Percentiles rank a stretch among this genome's conserved stretches.
phyloP scores from a whole-genome alignment of 352 stramenopile genomes.

The Thalassiosira hispida region DNA sequence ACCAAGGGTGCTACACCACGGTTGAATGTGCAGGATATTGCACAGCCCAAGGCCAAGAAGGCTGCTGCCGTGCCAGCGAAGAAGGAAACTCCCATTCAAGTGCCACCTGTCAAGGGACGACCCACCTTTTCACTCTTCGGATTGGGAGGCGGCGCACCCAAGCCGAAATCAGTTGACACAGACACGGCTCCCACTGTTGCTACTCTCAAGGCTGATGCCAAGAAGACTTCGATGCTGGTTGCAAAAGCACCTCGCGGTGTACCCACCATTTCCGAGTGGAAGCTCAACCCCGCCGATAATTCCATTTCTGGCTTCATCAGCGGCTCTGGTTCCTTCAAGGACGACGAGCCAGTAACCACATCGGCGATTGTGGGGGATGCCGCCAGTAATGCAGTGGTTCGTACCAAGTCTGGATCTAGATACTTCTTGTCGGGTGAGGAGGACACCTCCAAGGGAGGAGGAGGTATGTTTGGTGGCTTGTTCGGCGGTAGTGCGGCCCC shows the following conservation, averaged over 20 bases:
- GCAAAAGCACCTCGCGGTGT: constrained; percentile 59
- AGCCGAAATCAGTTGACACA: neutral
- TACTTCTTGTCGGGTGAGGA: constrained; percentile 57
- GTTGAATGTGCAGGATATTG: neutral
- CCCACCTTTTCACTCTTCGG: constrained; percentile 58
- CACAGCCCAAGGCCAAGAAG: constrained; percentile 20
- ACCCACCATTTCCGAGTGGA: constrained; percentile 76
- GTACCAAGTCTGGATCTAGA: constrained; percentile 55
- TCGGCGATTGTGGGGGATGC: constrained; percentile 44
- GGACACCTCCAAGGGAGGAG: constrained; percentile 7
- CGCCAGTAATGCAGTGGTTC: constrained; percentile 35
- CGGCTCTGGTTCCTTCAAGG: constrained; percentile 48
- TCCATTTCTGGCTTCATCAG: constrained; percentile 58
- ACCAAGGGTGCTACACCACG: neutral
- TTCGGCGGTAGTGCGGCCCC: neutral
- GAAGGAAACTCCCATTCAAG: constrained; percentile 21
- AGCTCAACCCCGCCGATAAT: constrained; percentile 61
- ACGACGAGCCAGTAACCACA: constrained; percentile 52
- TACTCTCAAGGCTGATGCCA: neutral
- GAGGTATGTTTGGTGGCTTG: constrained; percentile 39
- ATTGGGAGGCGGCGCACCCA: constrained; percentile 25
- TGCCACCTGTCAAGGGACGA: constrained; percentile 29
- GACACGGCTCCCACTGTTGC: constrained; percentile 8
- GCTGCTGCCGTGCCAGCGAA: constrained; percentile 9
- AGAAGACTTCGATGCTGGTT: neutral